These are phyloP conservation scores for Cyclocybe aegerita DNA, from an alignment of 768 basidiomycete species.

Conservation along the genomic window DNA sequence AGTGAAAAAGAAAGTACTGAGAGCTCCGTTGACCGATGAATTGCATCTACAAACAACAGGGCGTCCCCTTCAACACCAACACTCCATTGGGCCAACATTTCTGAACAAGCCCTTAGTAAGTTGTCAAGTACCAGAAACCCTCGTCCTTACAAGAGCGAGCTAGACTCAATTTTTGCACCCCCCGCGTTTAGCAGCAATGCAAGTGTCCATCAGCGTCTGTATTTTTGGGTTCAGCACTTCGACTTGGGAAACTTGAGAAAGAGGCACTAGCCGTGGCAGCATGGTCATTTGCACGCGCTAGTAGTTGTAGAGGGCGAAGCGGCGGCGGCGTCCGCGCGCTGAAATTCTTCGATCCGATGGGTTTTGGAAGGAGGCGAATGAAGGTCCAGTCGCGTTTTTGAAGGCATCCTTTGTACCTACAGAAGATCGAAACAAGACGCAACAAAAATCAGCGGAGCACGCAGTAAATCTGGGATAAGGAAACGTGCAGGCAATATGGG, in stretches of 20 bases:
- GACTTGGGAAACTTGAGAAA: neutral
- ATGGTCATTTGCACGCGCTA: neutral
- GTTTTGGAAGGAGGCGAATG: neutral
- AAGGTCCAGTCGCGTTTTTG: neutral
- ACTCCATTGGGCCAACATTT: neutral
- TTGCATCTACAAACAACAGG: too few relatives aligned
- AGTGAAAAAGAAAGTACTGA: too few relatives aligned
- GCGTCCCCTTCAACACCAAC: neutral
- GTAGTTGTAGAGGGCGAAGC: neutral
- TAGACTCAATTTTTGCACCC: neutral
- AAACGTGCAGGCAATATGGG: neutral
- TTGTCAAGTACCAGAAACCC: neutral
- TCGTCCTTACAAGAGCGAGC: neutral
- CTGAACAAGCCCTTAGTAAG: neutral
- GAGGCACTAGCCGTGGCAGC: neutral
- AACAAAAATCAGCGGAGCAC: neutral
- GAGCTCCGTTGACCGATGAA: too few relatives aligned
- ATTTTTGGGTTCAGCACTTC: neutral
- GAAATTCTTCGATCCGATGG: neutral
- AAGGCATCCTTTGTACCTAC: neutral
- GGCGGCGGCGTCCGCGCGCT: neutral
- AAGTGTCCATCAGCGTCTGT: neutral
- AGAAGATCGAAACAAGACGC: neutral
- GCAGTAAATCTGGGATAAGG: neutral
- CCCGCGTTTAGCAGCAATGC: neutral